Percentiles rank a stretch among this genome's conserved stretches.
These are phyloP conservation scores for Ilyonectria destructans DNA, from an alignment of 2,329 filamentous ascomycete genomes.

Conservation along the genomic window DNA sequence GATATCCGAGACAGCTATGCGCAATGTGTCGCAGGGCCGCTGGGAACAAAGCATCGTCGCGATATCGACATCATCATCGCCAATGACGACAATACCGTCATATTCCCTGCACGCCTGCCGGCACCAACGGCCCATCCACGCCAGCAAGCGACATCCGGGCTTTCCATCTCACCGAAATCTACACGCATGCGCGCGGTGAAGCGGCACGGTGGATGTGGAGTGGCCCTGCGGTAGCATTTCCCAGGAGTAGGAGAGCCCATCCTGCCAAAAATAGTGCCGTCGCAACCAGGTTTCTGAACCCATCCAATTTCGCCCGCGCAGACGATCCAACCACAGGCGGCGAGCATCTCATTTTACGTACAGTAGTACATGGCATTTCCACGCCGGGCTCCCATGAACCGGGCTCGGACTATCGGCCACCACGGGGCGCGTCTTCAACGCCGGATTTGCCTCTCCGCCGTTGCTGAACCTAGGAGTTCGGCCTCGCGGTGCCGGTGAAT, in stretches of 20 bases:
- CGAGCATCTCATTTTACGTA: constrained; percentile 26
- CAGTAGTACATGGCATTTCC: neutral
- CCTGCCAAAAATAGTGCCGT: constrained; percentile 22
- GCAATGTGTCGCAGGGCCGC: neutral
- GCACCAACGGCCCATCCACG: neutral
- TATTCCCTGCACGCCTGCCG: constrained; percentile 1
- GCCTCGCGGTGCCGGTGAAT: constrained; percentile 2
- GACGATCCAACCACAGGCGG: constrained; percentile 22
- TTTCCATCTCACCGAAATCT: constrained; percentile 3
- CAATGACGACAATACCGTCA: neutral
- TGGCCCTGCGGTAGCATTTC: neutral
- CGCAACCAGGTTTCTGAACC: constrained; percentile 11
- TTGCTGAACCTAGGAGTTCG: neutral
- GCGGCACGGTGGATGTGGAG: constrained; percentile 1
- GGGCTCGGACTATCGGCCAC: constrained; percentile 7
- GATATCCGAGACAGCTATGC: neutral
- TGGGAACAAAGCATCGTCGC: too few species aligned
- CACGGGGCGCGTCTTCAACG: neutral
- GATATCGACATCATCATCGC: too few species aligned
- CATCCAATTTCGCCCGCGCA: constrained; percentile 29
- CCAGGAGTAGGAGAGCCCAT: neutral
- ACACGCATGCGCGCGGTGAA: neutral
- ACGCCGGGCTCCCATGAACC: neutral
- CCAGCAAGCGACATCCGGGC: constrained; percentile 17
- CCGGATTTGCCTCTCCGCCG: constrained; percentile 8